Evolutionary conservation across 495 filamentous ascomycete genomes (phyloP).

Genomic region (Tuber melanosporum): DNA sequence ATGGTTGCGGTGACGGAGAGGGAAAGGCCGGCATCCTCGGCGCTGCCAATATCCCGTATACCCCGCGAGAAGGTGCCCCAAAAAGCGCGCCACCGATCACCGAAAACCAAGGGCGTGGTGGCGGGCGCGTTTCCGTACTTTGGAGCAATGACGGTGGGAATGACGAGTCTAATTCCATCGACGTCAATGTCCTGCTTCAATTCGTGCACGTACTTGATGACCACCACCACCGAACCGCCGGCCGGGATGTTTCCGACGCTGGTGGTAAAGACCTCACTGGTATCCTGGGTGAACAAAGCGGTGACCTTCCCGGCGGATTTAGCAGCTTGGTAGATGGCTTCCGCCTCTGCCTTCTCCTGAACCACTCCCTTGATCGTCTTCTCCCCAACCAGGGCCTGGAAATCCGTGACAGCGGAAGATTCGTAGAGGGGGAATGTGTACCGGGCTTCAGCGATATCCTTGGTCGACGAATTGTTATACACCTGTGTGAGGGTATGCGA

Average conservation of each 20-base stretch:
- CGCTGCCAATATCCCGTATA: constrained; percentile 8
- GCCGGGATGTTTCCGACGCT: constrained; percentile 57
- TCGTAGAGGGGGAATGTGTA: constrained; percentile 67
- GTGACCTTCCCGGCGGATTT: constrained; percentile 54
- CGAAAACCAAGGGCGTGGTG: neutral
- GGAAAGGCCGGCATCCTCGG: constrained; percentile 10
- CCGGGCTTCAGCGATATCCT: constrained; percentile 48
- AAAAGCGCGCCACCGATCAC: constrained; percentile 12
- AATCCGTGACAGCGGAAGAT: constrained; percentile 61
- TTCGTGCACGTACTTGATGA: constrained; percentile 60
- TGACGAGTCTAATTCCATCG: constrained; percentile 58
- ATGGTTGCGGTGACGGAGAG: constrained; percentile 58
- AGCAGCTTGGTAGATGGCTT: constrained; percentile 51
- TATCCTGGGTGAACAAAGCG: constrained; percentile 56
- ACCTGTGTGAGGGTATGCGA: constrained; percentile 52
- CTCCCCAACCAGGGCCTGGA: constrained; percentile 51
- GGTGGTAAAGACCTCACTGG: constrained; percentile 59
- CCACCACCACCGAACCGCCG: constrained; percentile 49
- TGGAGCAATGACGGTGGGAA: constrained; percentile 58
- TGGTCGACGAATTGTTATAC: constrained; percentile 49
- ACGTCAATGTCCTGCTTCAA: constrained; percentile 59
- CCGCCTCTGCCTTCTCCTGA: constrained; percentile 56
- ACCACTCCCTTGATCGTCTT: constrained; percentile 53
- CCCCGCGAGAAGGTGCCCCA: constrained; percentile 31
- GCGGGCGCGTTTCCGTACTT: constrained; percentile 50